A percentile compares a stretch with the other conserved stretches of the same genome.
Evolutionary conservation across 2,329 filamentous ascomycete genomes (phyloP).

Genomic region (Niveomyces coronatus): DNA sequence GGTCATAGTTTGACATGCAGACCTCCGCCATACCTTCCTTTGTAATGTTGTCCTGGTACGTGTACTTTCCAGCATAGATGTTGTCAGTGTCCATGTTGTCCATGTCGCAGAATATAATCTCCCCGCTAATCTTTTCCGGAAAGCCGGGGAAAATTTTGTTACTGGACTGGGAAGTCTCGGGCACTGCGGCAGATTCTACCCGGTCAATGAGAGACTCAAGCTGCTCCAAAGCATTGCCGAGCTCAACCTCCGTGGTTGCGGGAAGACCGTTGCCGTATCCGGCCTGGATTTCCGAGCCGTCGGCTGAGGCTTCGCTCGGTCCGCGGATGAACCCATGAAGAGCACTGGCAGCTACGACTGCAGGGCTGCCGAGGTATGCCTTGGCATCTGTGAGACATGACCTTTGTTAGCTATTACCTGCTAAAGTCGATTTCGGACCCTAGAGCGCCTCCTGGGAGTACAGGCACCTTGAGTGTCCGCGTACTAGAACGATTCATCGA

Average conservation of each 20-base stretch:
- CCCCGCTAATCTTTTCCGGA: slow-evolving; percentile 69
- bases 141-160: slow-evolving; percentile 79
- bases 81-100: slow-evolving; percentile 82
- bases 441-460: slow-evolving; percentile 80
- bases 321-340: slow-evolving; percentile 61
- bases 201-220: slow-evolving; percentile 13
- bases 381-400: slow-evolving; percentile 37
- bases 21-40: slow-evolving; percentile 74
- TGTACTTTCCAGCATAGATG: slow-evolving; percentile 76
- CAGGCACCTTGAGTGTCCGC: too few species aligned
- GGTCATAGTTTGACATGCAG: slow-evolving; percentile 92
- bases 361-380: slow-evolving; percentile 80
- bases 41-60: slow-evolving; percentile 78
- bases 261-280: slow-evolving; percentile 12
- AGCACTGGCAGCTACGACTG: slow-evolving; percentile 86
- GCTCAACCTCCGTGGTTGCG: slow-evolving; percentile 1
- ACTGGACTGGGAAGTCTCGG: slow-evolving; percentile 14
- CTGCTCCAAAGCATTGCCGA: slow-evolving; percentile 7
- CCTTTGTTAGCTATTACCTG: slow-evolving; percentile 31
- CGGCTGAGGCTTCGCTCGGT: slow-evolving; percentile 59
- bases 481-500: too few species aligned
- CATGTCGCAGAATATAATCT: slow-evolving; percentile 79
- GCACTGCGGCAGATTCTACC: slow-evolving; percentile 9
- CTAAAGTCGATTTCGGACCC: slow-evolving; percentile 82
- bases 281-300: slow-evolving; percentile 9